These are phyloP conservation scores for Leersia perrieri DNA, from an alignment of 176 grass and related monocot species.

Conservation along the genomic window DNA sequence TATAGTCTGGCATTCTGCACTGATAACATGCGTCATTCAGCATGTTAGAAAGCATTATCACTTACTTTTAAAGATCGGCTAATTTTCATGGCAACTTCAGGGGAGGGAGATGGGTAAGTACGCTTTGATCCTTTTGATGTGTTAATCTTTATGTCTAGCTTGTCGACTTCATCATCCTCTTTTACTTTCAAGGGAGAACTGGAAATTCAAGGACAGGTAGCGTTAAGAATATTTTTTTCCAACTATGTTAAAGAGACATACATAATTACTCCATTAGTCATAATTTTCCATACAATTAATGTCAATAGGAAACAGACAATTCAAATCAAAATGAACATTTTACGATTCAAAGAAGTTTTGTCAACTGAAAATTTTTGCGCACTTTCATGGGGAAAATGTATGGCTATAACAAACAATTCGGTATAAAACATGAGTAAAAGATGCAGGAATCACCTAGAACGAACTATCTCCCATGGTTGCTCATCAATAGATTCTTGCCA, in stretches of 20 bases:
- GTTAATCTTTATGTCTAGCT: conserved; percentile 77
- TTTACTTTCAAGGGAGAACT: conserved; percentile 93
- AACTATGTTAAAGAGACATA: background rate
- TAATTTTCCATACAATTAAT: background rate
- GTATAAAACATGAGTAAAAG: background rate
- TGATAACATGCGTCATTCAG: conserved; percentile 8
- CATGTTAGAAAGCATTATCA: background rate
- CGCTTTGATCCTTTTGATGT: conserved; percentile 61
- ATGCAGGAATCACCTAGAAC: conserved; percentile 55
- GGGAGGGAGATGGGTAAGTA: conserved; percentile 71
- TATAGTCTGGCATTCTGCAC: background rate
- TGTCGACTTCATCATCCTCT: conserved; percentile 94
- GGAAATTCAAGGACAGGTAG: conserved; percentile 5
- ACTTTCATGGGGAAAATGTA: background rate
- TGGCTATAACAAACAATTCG: background rate
- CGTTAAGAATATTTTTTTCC: background rate
- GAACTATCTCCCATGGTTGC: conserved; percentile 82
- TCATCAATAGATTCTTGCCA: conserved; percentile 98
- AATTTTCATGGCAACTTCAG: conserved; percentile 91
- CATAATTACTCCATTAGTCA: background rate
- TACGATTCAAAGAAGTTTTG: conserved; percentile 9
- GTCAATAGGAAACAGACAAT: background rate
- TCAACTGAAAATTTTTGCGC: background rate
- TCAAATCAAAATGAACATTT: background rate
- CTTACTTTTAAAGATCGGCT: conserved; percentile 77